Conservation (phyloP, 148 eudicot genomes). For the Arbutus unedo region DNA sequence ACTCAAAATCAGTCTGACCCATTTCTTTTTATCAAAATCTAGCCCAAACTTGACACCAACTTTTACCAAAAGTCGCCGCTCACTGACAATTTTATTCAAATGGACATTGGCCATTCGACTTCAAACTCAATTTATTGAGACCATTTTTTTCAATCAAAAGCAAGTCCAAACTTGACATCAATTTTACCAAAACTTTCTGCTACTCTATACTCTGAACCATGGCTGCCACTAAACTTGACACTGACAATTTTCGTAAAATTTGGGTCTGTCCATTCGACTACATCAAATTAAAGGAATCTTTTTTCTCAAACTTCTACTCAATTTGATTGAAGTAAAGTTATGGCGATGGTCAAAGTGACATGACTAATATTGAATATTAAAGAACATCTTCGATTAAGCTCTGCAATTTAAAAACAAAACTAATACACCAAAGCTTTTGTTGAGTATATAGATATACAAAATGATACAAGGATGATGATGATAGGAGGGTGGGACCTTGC, state of each 20-base stretch:
- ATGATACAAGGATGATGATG: not conserved
- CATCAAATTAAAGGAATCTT: not conserved
- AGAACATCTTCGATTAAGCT: not conserved
- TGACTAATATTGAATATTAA: not conserved
- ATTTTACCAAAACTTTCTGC: not conserved
- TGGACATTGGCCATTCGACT: not conserved
- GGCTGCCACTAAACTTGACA: not conserved
- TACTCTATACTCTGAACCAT: not conserved
- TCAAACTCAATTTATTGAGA: not conserved
- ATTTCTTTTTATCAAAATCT: not conserved
- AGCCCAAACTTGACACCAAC: not conserved
- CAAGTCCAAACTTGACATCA: not conserved
- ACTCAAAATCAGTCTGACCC: not conserved
- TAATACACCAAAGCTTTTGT: too few species aligned
- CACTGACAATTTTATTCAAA: not conserved
- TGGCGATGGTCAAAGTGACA: not conserved
- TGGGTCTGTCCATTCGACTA: not conserved
- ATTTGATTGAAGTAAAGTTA: not conserved
- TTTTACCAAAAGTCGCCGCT: not conserved
- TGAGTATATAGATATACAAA: not conserved
- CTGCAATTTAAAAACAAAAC: not conserved
- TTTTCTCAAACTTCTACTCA: not conserved
- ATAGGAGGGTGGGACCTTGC: conserved; percentile 53
- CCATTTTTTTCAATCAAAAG: not conserved
- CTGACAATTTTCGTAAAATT: not conserved